Evolutionary conservation across 495 filamentous ascomycete genomes (phyloP), one percentile per base, ranked within the genome.

Genomic region (Evernia prunastri): DNA sequence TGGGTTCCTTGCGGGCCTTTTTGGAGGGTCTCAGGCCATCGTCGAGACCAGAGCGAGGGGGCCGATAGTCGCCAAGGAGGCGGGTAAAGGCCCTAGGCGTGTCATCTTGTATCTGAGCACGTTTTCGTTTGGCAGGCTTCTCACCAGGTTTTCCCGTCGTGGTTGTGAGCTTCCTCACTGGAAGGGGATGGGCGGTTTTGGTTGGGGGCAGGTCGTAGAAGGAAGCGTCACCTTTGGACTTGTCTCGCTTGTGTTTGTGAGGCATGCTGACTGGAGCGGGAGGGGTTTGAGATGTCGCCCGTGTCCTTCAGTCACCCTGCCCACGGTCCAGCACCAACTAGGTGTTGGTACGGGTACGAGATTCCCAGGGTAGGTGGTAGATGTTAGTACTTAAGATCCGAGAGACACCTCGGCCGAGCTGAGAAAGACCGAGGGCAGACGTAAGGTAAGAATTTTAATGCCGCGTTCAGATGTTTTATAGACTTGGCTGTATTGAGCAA

Each of bases 71-170:
- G 20, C 86, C 83, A 87, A 97, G 91, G 63, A 96, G 73, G 6
- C 89, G 86, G 37, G 82, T 80, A 76, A 97, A 97, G 9, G 88
- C 91, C 56, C 87, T 87, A 9, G 93, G 93, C 10, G 89, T 92
- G 74, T 97, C 93, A 72, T 95, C 86, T 45, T 81, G 77, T 78
- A 51, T 68, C 68, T 61, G 79, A 77, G 63, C 76, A 63, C 79
- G 79, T 63, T 79, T 79, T 61, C 77, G 77, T 58, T 78, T 77
- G 49, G 49, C 75, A 65, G 80, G 80, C 66, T 80, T 78, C 56
- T 77, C 76, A 36, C 74, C 75, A 43, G 74, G 72, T 33, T 69
- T 68, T 42, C 69, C 70, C 18, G 65, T 53, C 20, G 64, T 74
- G 33, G 53, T 63, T 42, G 67, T 65, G 36, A 65, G 67, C 25